Conservation (phyloP, 768 basidiomycete genomes). For the Tylopilus balloui region DNA sequence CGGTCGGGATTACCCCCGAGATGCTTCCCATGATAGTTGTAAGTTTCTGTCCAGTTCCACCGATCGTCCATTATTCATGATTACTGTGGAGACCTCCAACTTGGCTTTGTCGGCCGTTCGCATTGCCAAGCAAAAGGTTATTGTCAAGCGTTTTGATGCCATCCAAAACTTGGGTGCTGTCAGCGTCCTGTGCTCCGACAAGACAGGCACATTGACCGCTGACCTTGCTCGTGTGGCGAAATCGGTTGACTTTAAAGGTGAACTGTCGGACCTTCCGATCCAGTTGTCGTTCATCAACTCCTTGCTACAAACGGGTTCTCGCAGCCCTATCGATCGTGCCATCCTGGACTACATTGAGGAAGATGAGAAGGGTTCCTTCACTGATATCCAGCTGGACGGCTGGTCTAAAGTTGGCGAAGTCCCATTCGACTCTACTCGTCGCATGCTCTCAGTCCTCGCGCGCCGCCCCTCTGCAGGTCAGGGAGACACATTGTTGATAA, state of each 20-base stretch:
- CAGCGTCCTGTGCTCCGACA: constrained; percentile 53
- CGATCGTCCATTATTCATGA: constrained; percentile 3
- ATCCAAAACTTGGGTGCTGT: constrained; percentile 60
- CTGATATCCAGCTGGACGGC: constrained; percentile 7
- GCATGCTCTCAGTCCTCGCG: constrained; percentile 34
- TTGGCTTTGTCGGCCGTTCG: constrained; percentile 53
- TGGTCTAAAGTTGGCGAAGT: constrained; percentile 34
- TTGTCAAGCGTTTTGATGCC: constrained; percentile 60
- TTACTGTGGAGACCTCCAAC: constrained; percentile 52
- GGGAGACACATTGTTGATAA: constrained; percentile 25
- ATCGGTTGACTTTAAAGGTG: constrained; percentile 22
- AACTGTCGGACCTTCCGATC: constrained; percentile 22
- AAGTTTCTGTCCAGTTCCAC: background rate
- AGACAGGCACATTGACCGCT: constrained; percentile 57
- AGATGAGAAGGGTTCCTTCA: constrained; percentile 8
- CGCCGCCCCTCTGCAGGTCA: constrained; percentile 17
- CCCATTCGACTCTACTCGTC: constrained; percentile 35
- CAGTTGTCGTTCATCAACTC: constrained; percentile 33
- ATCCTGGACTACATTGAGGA: constrained; percentile 27
- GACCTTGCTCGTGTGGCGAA: constrained; percentile 36
- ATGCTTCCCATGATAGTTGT: constrained; percentile 35
- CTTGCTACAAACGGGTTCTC: constrained; percentile 31
- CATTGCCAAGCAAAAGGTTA: constrained; percentile 54
- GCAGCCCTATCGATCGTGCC: constrained; percentile 34
- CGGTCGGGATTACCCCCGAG: constrained; percentile 31